phyloP scores from a whole-genome alignment of 176 grass and related monocot genomes.

The Rhynchospora breviuscula region DNA sequence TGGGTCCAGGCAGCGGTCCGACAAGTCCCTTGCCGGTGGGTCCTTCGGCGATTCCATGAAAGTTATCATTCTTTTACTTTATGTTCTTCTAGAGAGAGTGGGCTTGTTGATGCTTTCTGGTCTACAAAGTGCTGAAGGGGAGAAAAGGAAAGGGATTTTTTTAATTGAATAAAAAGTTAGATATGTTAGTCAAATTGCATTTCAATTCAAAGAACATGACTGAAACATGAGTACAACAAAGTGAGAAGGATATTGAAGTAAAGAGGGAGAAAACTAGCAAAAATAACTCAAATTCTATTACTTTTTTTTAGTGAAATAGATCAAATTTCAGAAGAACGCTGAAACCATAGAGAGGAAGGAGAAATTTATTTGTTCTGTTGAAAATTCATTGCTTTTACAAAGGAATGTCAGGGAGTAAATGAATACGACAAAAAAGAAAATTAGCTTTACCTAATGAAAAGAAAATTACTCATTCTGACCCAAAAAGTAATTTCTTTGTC shows the following conservation, averaged over 20 bases:
- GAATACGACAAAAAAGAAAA: neutral
- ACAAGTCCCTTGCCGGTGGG: constrained; percentile 41
- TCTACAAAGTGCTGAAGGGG: neutral
- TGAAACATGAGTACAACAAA: neutral
- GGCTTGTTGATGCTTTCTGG: neutral
- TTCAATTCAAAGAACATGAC: too few species aligned
- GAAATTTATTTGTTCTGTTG: neutral
- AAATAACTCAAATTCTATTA: neutral
- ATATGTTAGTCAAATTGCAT: neutral
- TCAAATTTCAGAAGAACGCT: neutral
- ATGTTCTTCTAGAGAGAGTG: neutral
- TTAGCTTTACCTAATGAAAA: constrained; percentile 4
- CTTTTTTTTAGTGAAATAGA: neutral
- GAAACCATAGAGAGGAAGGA: neutral
- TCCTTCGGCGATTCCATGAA: constrained; percentile 27
- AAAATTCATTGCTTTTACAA: neutral
- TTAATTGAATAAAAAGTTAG: neutral
- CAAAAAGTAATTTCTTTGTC: neutral
- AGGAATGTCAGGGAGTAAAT: neutral
- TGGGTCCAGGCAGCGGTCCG: constrained; percentile 62
- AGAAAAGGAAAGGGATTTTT: neutral
- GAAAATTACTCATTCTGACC: constrained; percentile 6
- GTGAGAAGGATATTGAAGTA: neutral
- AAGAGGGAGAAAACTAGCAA: neutral
- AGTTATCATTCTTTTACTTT: constrained; percentile 16